Percentiles rank a stretch among this genome's conserved stretches.
These are phyloP conservation scores for Moricandia moricandioides DNA, from an alignment of 345 rosid species.

Conservation along the genomic window DNA sequence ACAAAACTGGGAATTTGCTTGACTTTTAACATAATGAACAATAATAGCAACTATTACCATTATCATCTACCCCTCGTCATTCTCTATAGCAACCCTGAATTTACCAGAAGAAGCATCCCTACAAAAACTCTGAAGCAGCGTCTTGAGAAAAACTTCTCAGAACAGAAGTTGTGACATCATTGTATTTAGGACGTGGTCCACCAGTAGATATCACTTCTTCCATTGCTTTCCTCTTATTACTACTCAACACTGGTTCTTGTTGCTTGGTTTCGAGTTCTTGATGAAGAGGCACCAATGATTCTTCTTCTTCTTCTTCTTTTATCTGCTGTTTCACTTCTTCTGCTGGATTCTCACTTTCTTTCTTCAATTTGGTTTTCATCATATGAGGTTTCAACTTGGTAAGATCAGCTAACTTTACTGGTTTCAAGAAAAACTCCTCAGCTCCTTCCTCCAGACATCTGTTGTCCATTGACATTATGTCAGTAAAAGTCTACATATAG, in stretches of 20 bases:
- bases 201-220: slow-evolving; percentile 34
- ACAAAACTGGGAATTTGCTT: slow-evolving; percentile 11
- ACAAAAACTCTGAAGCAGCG: background rate
- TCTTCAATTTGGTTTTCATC: slow-evolving; percentile 37
- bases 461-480: background rate
- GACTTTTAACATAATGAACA: background rate
- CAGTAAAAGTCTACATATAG: background rate
- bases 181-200: slow-evolving; percentile 33
- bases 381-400: slow-evolving; percentile 64
- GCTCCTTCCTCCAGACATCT: slow-evolving; percentile 94
- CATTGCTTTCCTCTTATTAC: slow-evolving; percentile 44
- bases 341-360: slow-evolving; percentile 1
- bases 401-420: slow-evolving; percentile 76
- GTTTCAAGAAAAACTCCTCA: slow-evolving; percentile 83
- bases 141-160: background rate
- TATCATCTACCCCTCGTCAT: slow-evolving; percentile 1
- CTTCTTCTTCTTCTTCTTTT: background rate
- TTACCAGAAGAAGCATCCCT: slow-evolving; percentile 30
- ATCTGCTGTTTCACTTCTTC: slow-evolving; percentile 12
- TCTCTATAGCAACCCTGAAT: slow-evolving; percentile 15
- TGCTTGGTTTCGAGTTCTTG: slow-evolving; percentile 5
- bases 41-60: background rate
- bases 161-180: slow-evolving; percentile 18
- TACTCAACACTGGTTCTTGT: slow-evolving; percentile 16
- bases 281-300: slow-evolving; percentile 12